phyloP scores from a whole-genome alignment of 257 asterid genomes.

The Gentiana dahurica region DNA sequence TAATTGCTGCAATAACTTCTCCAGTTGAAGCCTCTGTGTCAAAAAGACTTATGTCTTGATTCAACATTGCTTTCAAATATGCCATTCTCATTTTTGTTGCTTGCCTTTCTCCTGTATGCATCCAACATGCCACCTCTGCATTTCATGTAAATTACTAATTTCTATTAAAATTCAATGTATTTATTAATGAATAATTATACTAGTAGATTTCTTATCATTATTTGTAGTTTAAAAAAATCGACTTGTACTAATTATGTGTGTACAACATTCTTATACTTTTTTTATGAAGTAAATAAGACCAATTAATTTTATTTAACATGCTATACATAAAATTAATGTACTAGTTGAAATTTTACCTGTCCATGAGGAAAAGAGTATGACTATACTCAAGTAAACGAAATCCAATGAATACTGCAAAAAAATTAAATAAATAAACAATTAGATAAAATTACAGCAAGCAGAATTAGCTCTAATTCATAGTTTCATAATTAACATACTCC shows the following conservation, averaged over 20 bases:
- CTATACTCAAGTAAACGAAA: conserved; percentile 83
- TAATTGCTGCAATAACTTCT: conserved; percentile 87
- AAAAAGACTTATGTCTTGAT: conserved; percentile 73
- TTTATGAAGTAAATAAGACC: no score
- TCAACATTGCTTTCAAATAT: conserved; percentile 60
- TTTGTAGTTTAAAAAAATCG: no score
- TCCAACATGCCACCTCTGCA: conserved; percentile 97
- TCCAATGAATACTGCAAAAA: conserved; percentile 80
- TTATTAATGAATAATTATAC: no score
- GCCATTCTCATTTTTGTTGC: conserved; percentile 98
- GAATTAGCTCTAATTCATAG: not conserved
- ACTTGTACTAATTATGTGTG: no score
- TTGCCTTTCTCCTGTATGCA: conserved; percentile 93
- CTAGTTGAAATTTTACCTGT: conserved; percentile 31
- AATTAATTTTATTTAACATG: no score
- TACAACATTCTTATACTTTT: no score
- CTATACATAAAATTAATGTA: not conserved
- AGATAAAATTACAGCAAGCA: not conserved
- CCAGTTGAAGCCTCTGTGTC: conserved; percentile 89
- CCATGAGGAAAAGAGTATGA: conserved; percentile 83
- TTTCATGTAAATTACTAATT: no score
- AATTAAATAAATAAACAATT: not conserved
- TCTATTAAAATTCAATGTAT: not conserved
- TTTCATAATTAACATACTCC: not conserved
- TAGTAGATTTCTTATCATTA: no score